These are phyloP conservation scores for Plasmodium berghei DNA, from an alignment of 169 alveolate species.

Conservation along the genomic window DNA sequence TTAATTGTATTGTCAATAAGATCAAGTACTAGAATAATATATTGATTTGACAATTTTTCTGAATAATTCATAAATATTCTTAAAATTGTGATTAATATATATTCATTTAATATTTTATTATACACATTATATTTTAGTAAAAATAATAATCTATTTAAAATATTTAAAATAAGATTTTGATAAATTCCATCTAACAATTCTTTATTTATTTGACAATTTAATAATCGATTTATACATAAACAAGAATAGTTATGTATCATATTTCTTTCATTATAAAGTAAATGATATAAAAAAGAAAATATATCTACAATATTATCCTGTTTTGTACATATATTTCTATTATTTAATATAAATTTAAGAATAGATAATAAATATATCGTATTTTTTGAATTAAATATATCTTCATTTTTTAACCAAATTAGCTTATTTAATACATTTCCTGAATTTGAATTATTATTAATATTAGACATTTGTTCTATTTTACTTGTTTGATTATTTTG, in stretches of 20 bases:
- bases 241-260: slow-evolving; percentile 55
- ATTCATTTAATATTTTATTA: slow-evolving; percentile 40
- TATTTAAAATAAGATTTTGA: neutral
- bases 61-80: slow-evolving; percentile 24
- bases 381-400: slow-evolving; percentile 22
- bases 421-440: neutral
- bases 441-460: too few relatives aligned
- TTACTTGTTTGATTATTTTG: neutral
- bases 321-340: slow-evolving; percentile 22
- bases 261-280: slow-evolving; percentile 31
- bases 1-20: slow-evolving; percentile 70
- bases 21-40: neutral
- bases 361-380: slow-evolving; percentile 25
- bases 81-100: slow-evolving; percentile 44
- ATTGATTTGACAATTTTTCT: slow-evolving; percentile 11
- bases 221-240: slow-evolving; percentile 46
- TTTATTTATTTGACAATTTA: slow-evolving; percentile 10
- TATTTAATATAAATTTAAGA: slow-evolving; percentile 38
- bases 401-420: slow-evolving; percentile 42
- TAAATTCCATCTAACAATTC: neutral
- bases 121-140: slow-evolving; percentile 20
- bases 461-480: too few relatives aligned
- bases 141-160: slow-evolving; percentile 26
- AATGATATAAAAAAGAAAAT: slow-evolving; percentile 8
- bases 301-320: neutral